Conservation (phyloP, 208 protist genomes). For the Paratrypanosoma confusum region DNA sequence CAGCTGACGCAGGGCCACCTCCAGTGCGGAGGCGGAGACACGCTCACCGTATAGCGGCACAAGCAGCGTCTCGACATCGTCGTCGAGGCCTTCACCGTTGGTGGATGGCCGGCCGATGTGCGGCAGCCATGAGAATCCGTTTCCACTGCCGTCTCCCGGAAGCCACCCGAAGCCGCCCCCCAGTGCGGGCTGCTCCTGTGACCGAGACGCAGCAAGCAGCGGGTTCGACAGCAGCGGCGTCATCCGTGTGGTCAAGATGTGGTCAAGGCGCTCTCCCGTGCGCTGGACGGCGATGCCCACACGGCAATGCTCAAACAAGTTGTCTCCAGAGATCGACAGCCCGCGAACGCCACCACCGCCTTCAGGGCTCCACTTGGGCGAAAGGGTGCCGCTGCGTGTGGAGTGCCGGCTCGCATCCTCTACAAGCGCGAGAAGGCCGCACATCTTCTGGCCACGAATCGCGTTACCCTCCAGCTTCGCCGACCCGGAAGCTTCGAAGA, state of each 20-base stretch:
- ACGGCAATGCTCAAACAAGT: conserved; percentile 68
- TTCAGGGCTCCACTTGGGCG: neutral
- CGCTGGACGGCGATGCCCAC: conserved; percentile 75
- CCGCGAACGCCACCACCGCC: conserved; percentile 21
- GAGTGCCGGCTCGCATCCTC: conserved; percentile 4
- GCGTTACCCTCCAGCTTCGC: conserved; percentile 59
- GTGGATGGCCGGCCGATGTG: too few species aligned
- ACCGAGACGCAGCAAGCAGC: too few species aligned
- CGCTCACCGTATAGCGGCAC: too few species aligned
- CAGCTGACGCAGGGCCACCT: too few species aligned
- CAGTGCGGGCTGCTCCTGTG: conserved; percentile 20
- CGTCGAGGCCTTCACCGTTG: too few species aligned
- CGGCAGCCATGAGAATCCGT: too few species aligned
- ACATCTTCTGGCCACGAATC: conserved; percentile 57
- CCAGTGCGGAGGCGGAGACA: too few species aligned
- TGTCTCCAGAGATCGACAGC: conserved; percentile 63
- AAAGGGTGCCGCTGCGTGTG: neutral
- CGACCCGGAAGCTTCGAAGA: conserved; percentile 48
- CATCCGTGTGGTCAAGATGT: neutral
- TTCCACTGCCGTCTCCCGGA: too few species aligned
- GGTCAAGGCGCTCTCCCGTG: conserved; percentile 5
- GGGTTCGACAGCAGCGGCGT: conserved; percentile 4
- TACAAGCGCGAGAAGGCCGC: conserved; percentile 64
- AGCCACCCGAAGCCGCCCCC: conserved; percentile 34
- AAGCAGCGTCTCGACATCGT: too few species aligned